Base-by-base conservation (phyloP, 352 stramenopile genomes). In the Phytophthora chlamydospora region DNA sequence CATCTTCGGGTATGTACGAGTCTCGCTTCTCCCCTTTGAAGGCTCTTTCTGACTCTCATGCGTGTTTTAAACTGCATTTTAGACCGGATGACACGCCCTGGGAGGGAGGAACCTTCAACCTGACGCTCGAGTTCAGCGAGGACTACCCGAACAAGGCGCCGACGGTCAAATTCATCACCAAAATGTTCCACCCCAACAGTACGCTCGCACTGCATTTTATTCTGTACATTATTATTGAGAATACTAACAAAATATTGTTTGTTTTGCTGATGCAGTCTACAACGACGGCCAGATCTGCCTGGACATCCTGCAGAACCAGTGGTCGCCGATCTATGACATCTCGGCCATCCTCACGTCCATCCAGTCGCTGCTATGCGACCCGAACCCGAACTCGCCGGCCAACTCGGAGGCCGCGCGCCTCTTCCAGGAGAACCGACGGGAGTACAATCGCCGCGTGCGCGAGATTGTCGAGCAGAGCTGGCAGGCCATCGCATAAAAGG, bases 101-200 rank as follows among this genome's bases (percentile, higher is more conserved):
- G 97, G 97, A 99, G 80, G 97, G 97, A 17, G 95, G 94, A 7
- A 98, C 94, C n/a, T 98, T 98, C 75, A 98, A 98, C 75, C 80
- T 99, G 19, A 89, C 97, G 44, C 86, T 99, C 43, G 95, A 99
- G 76, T 99, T 99, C 72, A 98, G 93, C 41, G 97, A 99, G 74
- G 98, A 99, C 63, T 99, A 99, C 78, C 98, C 98, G n/a, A 99
- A 99, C 84, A 99, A 99, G 78, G 94, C 98, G 34, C 96, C 96
- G 8, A 90, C 88, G 9, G 97, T 99, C 42, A 95, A 97, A 43
- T 99, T 99, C 75, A 88, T 99, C 41, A 99, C 98, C 11, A 98
- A 98, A 78, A 98, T 99, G 87, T 99, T 99, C 77, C 98, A 99
- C 77, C 97, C 98, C 10, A 99, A 99, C 80, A 99, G 83, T 91